phyloP scores from a whole-genome alignment of 345 rosid species.

The Brassica cretica region DNA sequence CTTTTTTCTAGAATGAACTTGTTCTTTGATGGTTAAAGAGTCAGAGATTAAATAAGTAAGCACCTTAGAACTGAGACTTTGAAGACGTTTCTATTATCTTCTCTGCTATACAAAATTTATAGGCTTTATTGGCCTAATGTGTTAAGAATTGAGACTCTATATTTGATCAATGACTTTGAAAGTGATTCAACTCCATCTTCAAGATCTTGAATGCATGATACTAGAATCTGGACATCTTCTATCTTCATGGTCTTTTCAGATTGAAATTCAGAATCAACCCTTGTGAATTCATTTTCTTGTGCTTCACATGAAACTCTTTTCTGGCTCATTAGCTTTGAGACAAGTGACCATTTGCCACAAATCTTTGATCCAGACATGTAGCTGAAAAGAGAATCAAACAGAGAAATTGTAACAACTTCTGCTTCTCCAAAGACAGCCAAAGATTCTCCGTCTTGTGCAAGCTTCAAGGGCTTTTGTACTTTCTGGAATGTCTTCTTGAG shows the following conservation, averaged over 20 bases:
- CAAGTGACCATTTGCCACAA: constrained; percentile 37
- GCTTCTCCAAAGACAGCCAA: constrained; percentile 31
- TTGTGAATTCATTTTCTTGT: constrained; percentile 26
- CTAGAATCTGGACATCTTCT: constrained; percentile 39
- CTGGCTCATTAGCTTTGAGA: constrained; percentile 33
- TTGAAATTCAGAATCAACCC: constrained; percentile 32
- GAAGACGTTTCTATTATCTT: neutral
- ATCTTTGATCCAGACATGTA: constrained; percentile 32
- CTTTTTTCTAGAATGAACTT: neutral
- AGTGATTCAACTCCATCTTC: constrained; percentile 44
- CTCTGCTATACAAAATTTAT: constrained; percentile 9
- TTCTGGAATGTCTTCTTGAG: constrained; percentile 37
- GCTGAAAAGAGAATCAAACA: constrained; percentile 37
- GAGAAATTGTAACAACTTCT: constrained; percentile 18
- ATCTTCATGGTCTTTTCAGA: constrained; percentile 19
- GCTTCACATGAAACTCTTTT: constrained; percentile 12
- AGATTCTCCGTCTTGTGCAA: constrained; percentile 11
- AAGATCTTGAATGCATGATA: constrained; percentile 46
- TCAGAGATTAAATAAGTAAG: neutral
- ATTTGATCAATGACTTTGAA: constrained; percentile 45
- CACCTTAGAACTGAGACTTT: neutral
- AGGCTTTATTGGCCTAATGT: constrained; percentile 31
- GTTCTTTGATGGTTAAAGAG: neutral
- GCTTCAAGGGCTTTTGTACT: constrained; percentile 22
- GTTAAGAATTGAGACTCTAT: constrained; percentile 53